A percentile compares a stretch with the other conserved stretches of the same genome.
phyloP scores from a whole-genome alignment of 352 stramenopile genomes.

The Phytophthora meadii region DNA sequence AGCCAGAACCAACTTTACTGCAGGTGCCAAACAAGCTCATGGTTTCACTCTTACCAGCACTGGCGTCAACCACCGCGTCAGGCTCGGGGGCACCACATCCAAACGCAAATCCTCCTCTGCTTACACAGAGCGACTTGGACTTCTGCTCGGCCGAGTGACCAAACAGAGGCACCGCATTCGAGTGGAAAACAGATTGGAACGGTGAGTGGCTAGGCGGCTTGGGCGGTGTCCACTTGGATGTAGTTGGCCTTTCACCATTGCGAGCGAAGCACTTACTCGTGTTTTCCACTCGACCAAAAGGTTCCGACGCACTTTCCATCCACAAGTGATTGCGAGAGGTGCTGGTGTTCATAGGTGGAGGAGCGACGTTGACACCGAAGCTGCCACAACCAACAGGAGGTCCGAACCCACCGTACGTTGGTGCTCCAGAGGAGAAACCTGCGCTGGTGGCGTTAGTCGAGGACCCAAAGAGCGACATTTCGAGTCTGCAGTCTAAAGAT shows the following conservation, averaged over 20 bases:
- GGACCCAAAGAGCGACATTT: conserved; percentile 18
- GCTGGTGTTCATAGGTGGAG: background rate
- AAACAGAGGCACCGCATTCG: conserved; percentile 12
- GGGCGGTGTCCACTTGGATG: conserved; percentile 17
- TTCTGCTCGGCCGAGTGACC: background rate
- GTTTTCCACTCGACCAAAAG: conserved; percentile 26
- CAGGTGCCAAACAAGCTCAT: conserved; percentile 3
- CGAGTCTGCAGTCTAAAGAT: background rate
- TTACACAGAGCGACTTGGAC: background rate
- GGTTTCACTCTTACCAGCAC: background rate
- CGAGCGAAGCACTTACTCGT: conserved; percentile 17
- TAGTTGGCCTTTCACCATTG: background rate
- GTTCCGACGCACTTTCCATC: conserved; percentile 16
- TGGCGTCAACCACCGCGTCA: background rate
- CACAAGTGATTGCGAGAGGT: background rate
- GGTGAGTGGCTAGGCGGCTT: conserved; percentile 6
- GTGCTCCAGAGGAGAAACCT: background rate
- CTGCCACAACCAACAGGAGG: background rate
- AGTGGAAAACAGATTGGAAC: conserved; percentile 12
- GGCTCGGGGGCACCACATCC: conserved; percentile 1
- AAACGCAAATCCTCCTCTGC: conserved; percentile 15
- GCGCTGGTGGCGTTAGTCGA: background rate
- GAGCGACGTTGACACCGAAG: background rate
- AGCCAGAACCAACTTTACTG: background rate
- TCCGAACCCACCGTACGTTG: background rate